Percentiles rank a stretch among this genome's conserved stretches.
Conservation (phyloP, 2,329 filamentous ascomycete genomes). For the Fusarium nisikadoi region DNA sequence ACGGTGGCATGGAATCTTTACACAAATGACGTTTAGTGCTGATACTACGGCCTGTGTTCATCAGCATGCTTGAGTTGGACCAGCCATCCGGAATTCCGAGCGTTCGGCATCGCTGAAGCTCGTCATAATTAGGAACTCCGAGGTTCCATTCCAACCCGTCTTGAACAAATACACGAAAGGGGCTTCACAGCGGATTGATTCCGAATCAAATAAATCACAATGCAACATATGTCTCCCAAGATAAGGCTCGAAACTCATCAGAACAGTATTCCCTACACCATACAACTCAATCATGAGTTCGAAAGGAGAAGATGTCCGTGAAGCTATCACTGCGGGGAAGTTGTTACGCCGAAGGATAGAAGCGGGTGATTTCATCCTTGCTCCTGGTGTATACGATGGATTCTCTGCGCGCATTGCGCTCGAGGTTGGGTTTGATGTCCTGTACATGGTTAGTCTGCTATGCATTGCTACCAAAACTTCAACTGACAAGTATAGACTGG, state of each 20-base stretch:
- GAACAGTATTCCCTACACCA: neutral
- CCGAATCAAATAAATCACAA: neutral
- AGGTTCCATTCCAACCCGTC: neutral
- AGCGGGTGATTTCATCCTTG: neutral
- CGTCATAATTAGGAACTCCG: neutral
- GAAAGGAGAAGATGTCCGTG: neutral
- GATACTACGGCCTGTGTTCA: neutral
- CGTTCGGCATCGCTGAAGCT: neutral
- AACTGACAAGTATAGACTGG: neutral
- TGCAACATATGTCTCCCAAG: neutral
- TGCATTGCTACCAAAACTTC: neutral
- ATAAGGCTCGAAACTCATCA: neutral
- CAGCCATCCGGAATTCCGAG: neutral
- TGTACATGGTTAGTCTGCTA: slow-evolving; percentile 4
- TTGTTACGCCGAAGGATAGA: neutral
- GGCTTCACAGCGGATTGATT: neutral
- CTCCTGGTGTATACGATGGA: neutral
- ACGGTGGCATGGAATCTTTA: neutral
- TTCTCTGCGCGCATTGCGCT: slow-evolving; percentile 1
- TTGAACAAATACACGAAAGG: neutral
- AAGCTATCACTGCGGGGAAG: neutral
- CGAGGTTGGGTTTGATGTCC: slow-evolving; percentile 3
- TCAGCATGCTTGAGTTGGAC: neutral
- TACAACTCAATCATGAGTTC: neutral
- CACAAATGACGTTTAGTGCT: neutral